A percentile compares a stretch with the other conserved stretches of the same genome.
Evolutionary conservation across 306 rosid genomes (phyloP).

Genomic region (Rosa multiflora): DNA sequence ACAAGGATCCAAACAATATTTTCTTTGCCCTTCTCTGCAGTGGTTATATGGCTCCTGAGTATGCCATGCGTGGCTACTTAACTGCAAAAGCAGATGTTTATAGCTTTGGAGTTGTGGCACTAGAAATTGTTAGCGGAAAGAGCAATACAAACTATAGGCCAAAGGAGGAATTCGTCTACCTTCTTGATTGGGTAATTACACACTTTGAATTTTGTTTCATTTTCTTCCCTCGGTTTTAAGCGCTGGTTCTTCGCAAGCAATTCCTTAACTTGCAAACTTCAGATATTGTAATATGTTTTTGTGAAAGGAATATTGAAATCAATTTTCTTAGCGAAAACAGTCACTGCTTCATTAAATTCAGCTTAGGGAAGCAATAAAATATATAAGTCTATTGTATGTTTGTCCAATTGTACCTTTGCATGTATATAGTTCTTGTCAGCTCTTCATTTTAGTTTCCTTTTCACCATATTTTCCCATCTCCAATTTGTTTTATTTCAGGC

Average conservation of each 20-base stretch:
- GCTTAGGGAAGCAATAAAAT: background rate
- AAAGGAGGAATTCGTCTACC: conserved; percentile 79
- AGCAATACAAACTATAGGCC: conserved; percentile 93
- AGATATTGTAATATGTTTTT: background rate
- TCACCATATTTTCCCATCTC: conserved; percentile 7
- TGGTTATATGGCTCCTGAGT: conserved; percentile 99
- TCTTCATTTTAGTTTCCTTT: background rate
- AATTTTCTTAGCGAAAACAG: background rate
- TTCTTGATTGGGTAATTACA: conserved; percentile 86
- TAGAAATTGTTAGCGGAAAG: conserved; percentile 86
- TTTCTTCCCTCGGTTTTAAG: background rate
- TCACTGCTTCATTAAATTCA: background rate
- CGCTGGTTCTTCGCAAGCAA: background rate
- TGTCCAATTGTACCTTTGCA: background rate
- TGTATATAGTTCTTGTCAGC: background rate
- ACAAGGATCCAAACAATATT: background rate
- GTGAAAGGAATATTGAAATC: background rate
- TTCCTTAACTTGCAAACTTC: background rate
- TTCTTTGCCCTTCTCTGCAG: conserved; percentile 38
- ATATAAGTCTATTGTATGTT: background rate
- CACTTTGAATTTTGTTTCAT: conserved; percentile 17
- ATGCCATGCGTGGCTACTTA: conserved; percentile 94
- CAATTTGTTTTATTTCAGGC: conserved; percentile 49
- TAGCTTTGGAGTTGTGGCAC: conserved; percentile 89
- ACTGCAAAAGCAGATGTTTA: conserved; percentile 85